Evolutionary conservation across 2,329 filamentous ascomycete species (phyloP).

Genomic region (Cladosporium halotolerans): DNA sequence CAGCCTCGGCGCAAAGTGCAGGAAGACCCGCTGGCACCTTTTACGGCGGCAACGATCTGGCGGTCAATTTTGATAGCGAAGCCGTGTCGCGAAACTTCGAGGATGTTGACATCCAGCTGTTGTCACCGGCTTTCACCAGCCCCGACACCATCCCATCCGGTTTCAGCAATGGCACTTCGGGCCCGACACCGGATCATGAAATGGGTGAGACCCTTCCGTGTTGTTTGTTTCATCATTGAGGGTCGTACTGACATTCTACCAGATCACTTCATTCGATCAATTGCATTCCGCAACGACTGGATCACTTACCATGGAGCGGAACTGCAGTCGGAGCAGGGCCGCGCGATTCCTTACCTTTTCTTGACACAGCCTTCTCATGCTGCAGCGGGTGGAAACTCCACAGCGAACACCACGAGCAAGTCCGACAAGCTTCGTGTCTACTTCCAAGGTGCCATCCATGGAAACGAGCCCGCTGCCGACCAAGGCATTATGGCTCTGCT

Average conservation of each 20-base stretch:
- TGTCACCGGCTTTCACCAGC: constrained; percentile 19
- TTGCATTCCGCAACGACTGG: constrained; percentile 17
- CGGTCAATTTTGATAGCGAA: constrained; percentile 3
- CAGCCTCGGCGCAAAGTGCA: not conserved
- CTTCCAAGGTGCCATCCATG: constrained; percentile 33
- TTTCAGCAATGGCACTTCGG: constrained; percentile 18
- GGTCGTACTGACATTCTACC: constrained; percentile 16
- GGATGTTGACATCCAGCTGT: constrained; percentile 17
- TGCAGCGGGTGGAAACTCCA: constrained; percentile 13
- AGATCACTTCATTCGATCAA: constrained; percentile 16
- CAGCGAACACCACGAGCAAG: not conserved
- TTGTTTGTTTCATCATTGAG: too few species aligned
- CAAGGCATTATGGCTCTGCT: constrained; percentile 32
- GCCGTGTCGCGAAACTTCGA: constrained; percentile 28
- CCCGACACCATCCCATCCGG: constrained; percentile 15
- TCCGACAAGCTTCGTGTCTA: constrained; percentile 30
- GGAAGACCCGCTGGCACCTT: constrained; percentile 1
- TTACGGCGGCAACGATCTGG: constrained; percentile 5
- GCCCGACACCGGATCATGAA: constrained; percentile 17
- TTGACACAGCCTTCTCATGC: constrained; percentile 9
- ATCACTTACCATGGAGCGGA: constrained; percentile 14
- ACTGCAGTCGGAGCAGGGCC: constrained; percentile 17
- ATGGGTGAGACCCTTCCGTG: constrained; percentile 8
- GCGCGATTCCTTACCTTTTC: constrained; percentile 15
- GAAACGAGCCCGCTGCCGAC: constrained; percentile 35